phyloP scores from a whole-genome alignment of 148 eudicot genomes.

The Spergularia marina region DNA sequence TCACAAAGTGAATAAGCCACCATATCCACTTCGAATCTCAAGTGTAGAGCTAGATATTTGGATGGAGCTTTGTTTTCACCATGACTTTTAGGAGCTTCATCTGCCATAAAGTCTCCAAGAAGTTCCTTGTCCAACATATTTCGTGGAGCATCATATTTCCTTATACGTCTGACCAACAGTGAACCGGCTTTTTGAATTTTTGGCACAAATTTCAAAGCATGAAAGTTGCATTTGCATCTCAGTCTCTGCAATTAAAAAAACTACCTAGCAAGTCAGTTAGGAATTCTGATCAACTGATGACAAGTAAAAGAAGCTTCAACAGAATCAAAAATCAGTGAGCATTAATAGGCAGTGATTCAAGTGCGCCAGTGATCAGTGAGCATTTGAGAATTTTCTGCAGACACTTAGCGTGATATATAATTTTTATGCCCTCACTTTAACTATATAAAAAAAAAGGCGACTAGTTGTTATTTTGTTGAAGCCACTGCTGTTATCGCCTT shows the following conservation, averaged over 20 bases:
- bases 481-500: neutral
- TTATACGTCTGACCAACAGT: conserved; percentile 61
- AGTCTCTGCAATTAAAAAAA: conserved; percentile 50
- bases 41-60: conserved; percentile 84
- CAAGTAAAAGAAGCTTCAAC: too few relatives aligned
- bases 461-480: neutral
- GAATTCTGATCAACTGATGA: conserved; percentile 4
- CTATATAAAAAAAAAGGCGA: neutral
- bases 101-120: conserved; percentile 58
- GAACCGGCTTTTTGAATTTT: conserved; percentile 68
- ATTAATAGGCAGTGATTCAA: conserved; percentile 2
- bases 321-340: neutral
- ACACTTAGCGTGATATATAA: neutral
- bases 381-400: neutral
- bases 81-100: conserved; percentile 27
- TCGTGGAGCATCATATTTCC: conserved; percentile 38
- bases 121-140: conserved; percentile 60
- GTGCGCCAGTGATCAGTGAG: neutral
- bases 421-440: neutral
- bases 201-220: conserved; percentile 75
- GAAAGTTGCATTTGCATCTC: conserved; percentile 97
- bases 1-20: conserved; percentile 94
- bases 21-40: conserved; percentile 96
- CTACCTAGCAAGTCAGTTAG: neutral
- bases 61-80: conserved; percentile 28